Base-by-base conservation (phyloP, 768 basidiomycete genomes). In the Macrocybe gigantea region DNA sequence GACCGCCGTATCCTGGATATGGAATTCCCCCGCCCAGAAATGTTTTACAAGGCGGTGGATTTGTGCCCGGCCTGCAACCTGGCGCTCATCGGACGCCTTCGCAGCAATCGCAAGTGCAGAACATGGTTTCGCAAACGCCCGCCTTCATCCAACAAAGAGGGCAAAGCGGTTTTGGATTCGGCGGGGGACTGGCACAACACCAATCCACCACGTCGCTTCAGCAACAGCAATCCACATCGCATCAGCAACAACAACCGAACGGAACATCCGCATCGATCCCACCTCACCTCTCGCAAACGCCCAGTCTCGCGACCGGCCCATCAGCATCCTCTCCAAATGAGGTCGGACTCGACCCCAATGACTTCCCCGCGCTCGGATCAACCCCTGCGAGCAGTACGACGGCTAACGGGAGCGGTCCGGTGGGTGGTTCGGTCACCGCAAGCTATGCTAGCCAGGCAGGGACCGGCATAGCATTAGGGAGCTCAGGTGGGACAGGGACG, bases 371-470 rank as follows among this genome's bases (percentile, higher is more conserved):
- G 10, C 78, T 92, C 13, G 89, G 89, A 36, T 82, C 83, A 38
- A 74, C 77, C 10, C 75, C 69, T 53, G 68, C 73, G 55, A 70
- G 71, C 50, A 67, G 60, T 42, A 69, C 63, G 47, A 60, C 65
- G 36, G 49, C 61, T 9, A 67, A 58, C 41, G 70, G 64, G 34
- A 68, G 60, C 41, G 22, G 22, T 22, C 22, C 22, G 4, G 56
- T 58, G 13, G 60, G 63, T 37, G 60, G 64, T 30, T 60, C 63
- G 33, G 64, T 59, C 35, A 69, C 78, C 52, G 82, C 87, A 40
- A 90, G 87, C 59, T 92, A 91, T 65, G 89, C 90, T 40, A 86
- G 75, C 49, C 89, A 91, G 61, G 88, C 86, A 11, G 87, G 86
- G 33, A 82, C 79, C 22, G 80, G 75, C n/a, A 71, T 77, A 35